Percentiles rank a stretch among this genome's conserved stretches.
Conservation (phyloP, 2,329 filamentous ascomycete species). For the Teratosphaeria zuluensis region DNA sequence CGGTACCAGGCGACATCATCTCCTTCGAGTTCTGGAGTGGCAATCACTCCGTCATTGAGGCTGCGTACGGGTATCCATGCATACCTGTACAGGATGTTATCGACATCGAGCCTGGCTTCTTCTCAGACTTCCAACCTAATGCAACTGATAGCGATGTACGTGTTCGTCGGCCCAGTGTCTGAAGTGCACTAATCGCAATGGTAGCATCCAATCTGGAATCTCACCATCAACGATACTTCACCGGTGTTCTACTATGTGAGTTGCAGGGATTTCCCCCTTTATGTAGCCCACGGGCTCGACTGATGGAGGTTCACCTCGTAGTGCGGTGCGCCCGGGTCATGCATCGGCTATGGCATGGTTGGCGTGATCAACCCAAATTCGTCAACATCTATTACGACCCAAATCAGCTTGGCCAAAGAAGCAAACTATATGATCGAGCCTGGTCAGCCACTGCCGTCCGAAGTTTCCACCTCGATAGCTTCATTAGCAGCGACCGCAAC, state of each 20-base stretch:
- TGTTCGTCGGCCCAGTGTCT: not conserved
- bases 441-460: conserved; percentile 31
- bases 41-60: conserved; percentile 35
- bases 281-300: not conserved
- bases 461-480: conserved; percentile 20
- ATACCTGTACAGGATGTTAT: conserved; percentile 24
- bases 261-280: too few relatives aligned
- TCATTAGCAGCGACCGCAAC: conserved; percentile 14
- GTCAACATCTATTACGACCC: conserved; percentile 16
- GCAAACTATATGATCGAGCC: conserved; percentile 27
- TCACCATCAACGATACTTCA: conserved; percentile 49
- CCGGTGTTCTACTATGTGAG: conserved; percentile 42
- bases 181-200: conserved; percentile 7
- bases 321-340: conserved; percentile 58
- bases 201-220: conserved; percentile 15
- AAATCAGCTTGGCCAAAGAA: conserved; percentile 20
- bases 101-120: conserved; percentile 14
- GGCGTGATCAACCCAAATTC: conserved; percentile 59
- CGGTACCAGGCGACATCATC: conserved; percentile 31
- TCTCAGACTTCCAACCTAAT: conserved; percentile 13
- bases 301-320: conserved; percentile 25
- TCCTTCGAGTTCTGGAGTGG: conserved; percentile 33
- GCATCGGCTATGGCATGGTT: conserved; percentile 58
- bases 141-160: not conserved
- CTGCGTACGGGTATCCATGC: conserved; percentile 33